Percentiles rank a stretch among this genome's conserved stretches.
Conservation (phyloP, 2,329 filamentous ascomycete species). For the Monosporascus ibericus region DNA sequence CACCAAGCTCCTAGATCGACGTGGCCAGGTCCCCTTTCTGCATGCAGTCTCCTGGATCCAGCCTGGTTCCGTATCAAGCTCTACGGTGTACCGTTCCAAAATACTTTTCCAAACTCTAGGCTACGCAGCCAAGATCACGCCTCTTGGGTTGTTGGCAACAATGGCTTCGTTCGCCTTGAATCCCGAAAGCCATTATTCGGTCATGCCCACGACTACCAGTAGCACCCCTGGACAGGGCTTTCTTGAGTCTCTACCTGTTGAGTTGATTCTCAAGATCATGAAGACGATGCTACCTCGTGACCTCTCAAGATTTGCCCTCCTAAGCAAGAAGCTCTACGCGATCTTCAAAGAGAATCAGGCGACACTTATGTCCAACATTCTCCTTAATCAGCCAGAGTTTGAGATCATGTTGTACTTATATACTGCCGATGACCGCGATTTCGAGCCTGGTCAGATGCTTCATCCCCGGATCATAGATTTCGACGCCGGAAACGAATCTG, state of each 20-base stretch:
- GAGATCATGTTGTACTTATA: constrained; percentile 41
- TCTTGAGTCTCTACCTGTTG: constrained; percentile 34
- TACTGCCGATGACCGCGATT: constrained; percentile 31
- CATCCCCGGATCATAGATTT: constrained; percentile 19
- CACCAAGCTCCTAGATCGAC: too few species aligned
- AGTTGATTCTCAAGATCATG: constrained; percentile 44
- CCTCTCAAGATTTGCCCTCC: constrained; percentile 32
- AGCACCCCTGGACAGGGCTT: not conserved
- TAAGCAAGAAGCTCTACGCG: constrained; percentile 30
- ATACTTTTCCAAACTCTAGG: too few species aligned
- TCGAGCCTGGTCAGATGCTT: constrained; percentile 16
- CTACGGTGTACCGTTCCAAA: too few species aligned
- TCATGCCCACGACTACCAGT: too few species aligned
- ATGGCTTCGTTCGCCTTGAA: not conserved
- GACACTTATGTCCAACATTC: constrained; percentile 35
- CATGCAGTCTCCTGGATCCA: not conserved
- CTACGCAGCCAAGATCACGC: not conserved
- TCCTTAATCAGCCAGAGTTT: constrained; percentile 35
- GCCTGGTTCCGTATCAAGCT: not conserved
- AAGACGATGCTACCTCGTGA: constrained; percentile 36
- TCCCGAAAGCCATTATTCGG: too few species aligned
- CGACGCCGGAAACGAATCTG: constrained; percentile 5
- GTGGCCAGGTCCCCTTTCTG: too few species aligned
- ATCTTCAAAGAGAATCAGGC: constrained; percentile 37
- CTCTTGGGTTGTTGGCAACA: not conserved